Conservation (phyloP, 495 filamentous ascomycete species). For the Aspergillus bridgeri region DNA sequence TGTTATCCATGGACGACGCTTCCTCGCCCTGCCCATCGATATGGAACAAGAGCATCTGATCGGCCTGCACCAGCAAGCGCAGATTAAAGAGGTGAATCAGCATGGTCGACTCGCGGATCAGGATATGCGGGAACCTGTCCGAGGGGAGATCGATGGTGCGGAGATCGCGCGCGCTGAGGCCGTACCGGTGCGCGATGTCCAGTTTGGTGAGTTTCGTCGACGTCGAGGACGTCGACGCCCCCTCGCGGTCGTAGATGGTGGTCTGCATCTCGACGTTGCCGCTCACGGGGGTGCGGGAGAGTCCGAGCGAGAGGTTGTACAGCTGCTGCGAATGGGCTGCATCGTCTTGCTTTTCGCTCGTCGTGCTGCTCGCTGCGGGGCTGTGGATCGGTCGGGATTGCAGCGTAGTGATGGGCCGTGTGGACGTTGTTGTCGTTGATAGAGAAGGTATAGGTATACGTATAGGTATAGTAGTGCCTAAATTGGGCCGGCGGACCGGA, state of each 20-base stretch:
- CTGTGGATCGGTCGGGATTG: background rate
- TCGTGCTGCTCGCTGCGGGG: background rate
- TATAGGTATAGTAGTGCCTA: background rate
- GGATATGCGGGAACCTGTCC: constrained; percentile 28
- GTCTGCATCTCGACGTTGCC: constrained; percentile 12
- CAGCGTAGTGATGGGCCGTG: no score
- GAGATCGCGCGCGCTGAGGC: constrained; percentile 25
- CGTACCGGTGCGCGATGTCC: constrained; percentile 18
- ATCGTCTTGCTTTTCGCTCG: background rate
- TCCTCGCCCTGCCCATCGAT: constrained; percentile 5
- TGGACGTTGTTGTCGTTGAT: no score
- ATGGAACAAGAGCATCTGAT: constrained; percentile 25
- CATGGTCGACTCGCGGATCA: constrained; percentile 27
- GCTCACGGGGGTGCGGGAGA: constrained; percentile 5
- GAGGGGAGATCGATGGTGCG: constrained; percentile 28
- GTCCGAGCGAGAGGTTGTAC: constrained; percentile 4
- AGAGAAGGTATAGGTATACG: background rate
- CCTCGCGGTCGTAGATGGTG: constrained; percentile 3
- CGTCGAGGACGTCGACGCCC: background rate
- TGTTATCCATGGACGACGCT: constrained; percentile 4
- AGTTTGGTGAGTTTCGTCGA: constrained; percentile 19
- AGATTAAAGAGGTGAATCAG: constrained; percentile 30
- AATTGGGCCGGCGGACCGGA: background rate
- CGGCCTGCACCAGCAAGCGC: constrained; percentile 26
- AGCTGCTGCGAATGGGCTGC: background rate